Evolutionary conservation across 805 yeast genomes (phyloP).

Genomic region (Brettanomyces custersianus): DNA sequence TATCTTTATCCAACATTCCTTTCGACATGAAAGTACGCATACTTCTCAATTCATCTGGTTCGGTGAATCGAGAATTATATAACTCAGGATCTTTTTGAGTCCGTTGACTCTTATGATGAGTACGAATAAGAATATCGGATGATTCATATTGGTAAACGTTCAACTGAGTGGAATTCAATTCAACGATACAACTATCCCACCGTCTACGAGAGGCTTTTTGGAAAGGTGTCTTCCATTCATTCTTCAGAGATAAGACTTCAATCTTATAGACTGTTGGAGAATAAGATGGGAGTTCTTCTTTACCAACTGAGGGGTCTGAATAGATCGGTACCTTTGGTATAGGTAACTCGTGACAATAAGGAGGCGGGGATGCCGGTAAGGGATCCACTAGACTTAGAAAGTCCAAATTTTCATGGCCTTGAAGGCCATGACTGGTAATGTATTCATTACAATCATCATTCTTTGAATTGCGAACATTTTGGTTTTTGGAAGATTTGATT

Average conservation of each 20-base stretch:
- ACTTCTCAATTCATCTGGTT: slow-evolving; percentile 20
- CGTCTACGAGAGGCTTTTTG: slow-evolving; percentile 55
- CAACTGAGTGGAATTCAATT: slow-evolving; percentile 79
- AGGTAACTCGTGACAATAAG: slow-evolving; percentile 27
- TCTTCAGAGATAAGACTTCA: slow-evolving; percentile 52
- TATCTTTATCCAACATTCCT: slow-evolving; percentile 23
- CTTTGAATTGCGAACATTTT: no score
- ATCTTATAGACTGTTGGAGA: slow-evolving; percentile 54
- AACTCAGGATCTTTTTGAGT: slow-evolving; percentile 6
- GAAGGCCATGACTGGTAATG: no score
- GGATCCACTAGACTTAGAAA: slow-evolving; percentile 27
- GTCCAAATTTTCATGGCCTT: no score
- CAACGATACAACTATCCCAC: slow-evolving; percentile 66
- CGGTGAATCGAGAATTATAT: slow-evolving; percentile 22
- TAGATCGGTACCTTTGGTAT: slow-evolving; percentile 26
- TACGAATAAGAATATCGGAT: not conserved
- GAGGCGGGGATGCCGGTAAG: slow-evolving; percentile 30
- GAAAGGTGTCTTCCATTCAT: slow-evolving; percentile 73
- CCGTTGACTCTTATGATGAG: not conserved
- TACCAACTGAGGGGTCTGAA: slow-evolving; percentile 20
- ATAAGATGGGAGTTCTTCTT: slow-evolving; percentile 53
- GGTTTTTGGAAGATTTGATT: no score
- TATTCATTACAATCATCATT: no score
- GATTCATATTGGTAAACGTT: slow-evolving; percentile 48
- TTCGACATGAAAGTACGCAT: slow-evolving; percentile 11